Percentiles rank a stretch among this genome's conserved stretches.
Evolutionary conservation across 805 yeast genomes (phyloP).

Genomic region (Yamadazyma kitorensis): DNA sequence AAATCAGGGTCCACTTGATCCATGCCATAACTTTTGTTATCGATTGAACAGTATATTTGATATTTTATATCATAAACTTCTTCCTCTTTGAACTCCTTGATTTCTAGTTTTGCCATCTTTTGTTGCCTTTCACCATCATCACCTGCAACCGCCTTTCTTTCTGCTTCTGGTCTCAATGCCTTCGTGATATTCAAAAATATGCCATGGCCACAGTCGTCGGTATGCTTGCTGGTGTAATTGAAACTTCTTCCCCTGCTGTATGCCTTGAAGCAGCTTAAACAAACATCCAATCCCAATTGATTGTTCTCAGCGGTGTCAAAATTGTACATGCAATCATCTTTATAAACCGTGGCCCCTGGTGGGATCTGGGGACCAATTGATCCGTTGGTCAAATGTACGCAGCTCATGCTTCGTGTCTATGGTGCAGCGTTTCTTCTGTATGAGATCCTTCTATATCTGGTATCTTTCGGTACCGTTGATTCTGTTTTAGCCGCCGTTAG

Average conservation of each 20-base stretch:
- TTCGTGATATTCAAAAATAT: constrained; percentile 60
- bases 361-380: too few species aligned
- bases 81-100: constrained; percentile 59
- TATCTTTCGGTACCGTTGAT: too few species aligned
- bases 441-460: too few species aligned
- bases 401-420: too few species aligned
- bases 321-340: constrained; percentile 89
- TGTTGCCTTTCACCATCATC: constrained; percentile 24
- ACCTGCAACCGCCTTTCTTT: constrained; percentile 16
- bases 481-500: too few species aligned
- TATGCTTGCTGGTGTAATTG: constrained; percentile 60
- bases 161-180: constrained; percentile 40
- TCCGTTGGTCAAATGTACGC: too few species aligned
- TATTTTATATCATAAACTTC: constrained; percentile 54
- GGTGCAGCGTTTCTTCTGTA: too few species aligned
- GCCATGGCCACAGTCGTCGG: constrained; percentile 48
- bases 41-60: constrained; percentile 37
- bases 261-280: constrained; percentile 70
- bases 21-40: constrained; percentile 23
- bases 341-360: constrained; percentile 34
- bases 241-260: constrained; percentile 48
- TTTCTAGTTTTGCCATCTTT: constrained; percentile 64
- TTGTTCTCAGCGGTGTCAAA: constrained; percentile 63
- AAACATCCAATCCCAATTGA: constrained; percentile 64
- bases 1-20: constrained; percentile 21